Evolutionary conservation across 2,329 filamentous ascomycete genomes (phyloP).

Genomic region (Metarhizium sp.): DNA sequence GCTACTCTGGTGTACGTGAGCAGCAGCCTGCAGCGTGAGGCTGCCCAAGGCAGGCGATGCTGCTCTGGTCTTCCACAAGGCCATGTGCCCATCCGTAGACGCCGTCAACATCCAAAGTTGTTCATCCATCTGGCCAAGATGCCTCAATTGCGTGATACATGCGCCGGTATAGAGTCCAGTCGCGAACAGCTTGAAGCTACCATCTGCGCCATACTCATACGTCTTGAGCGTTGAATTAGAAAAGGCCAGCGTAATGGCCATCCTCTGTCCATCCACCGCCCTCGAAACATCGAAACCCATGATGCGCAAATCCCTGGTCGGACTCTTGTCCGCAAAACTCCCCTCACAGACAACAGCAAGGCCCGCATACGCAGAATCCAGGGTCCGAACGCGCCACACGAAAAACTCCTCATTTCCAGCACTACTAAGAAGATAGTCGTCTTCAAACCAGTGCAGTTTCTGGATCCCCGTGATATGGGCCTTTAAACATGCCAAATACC

Average conservation of each 20-base stretch:
- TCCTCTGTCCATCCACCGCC: constrained; percentile 19
- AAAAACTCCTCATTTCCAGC: constrained; percentile 85
- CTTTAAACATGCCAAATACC: constrained; percentile 57
- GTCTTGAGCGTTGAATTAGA: constrained; percentile 74
- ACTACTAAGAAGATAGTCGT: constrained; percentile 71
- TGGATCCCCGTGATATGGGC: constrained; percentile 80
- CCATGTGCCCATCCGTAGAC: constrained; percentile 71
- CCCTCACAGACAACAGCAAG: constrained; percentile 50
- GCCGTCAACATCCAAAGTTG: constrained; percentile 49
- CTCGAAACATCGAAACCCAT: constrained; percentile 60
- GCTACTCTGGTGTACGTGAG: constrained; percentile 66
- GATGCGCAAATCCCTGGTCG: constrained; percentile 63
- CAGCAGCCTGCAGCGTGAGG: constrained; percentile 21
- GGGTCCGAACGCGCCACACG: constrained; percentile 59
- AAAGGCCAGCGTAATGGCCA: constrained; percentile 62
- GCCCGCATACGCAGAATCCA: constrained; percentile 40
- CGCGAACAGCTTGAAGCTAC: constrained; percentile 40
- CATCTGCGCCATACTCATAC: constrained; percentile 36
- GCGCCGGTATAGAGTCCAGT: constrained; percentile 56
- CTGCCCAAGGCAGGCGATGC: constrained; percentile 3
- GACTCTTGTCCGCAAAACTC: constrained; percentile 38
- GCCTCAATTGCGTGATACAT: constrained; percentile 61
- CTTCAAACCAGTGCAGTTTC: constrained; percentile 64
- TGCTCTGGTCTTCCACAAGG: constrained; percentile 19
- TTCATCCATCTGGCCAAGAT: constrained; percentile 24